Evolutionary conservation across 2,329 filamentous ascomycete genomes (phyloP).

Genomic region (Fusarium goolgardi): DNA sequence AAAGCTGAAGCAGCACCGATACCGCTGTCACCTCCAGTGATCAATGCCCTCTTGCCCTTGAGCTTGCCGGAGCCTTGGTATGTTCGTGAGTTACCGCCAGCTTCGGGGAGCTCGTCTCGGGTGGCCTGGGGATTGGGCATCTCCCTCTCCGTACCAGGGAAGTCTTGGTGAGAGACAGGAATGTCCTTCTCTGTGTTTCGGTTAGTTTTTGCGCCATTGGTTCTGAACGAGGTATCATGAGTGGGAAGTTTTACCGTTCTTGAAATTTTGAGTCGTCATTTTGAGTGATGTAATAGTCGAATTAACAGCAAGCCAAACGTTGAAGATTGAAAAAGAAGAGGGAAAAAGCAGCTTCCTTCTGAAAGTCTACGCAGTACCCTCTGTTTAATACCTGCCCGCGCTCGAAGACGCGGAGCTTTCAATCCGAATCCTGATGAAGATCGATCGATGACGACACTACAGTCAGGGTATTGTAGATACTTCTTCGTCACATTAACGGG

Average conservation of each 20-base stretch:
- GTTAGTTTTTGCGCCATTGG: conserved; percentile 2
- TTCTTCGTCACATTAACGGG: conserved; percentile 39
- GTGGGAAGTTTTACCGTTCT: conserved; percentile 31
- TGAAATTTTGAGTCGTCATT: conserved; percentile 42
- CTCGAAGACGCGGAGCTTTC: conserved; percentile 30
- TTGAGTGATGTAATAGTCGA: conserved; percentile 8
- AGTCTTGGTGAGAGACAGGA: conserved; percentile 47
- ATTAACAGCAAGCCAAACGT: not conserved
- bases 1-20: conserved; percentile 82
- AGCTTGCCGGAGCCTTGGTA: conserved; percentile 84
- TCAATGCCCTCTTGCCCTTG: conserved; percentile 78
- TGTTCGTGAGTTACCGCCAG: conserved; percentile 73
- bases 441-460: conserved; percentile 47
- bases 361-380: not conserved
- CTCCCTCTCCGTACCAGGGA: conserved; percentile 46
- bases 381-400: conserved; percentile 25
- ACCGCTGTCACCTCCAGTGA: conserved; percentile 83
- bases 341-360: not conserved
- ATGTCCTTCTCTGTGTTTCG: conserved; percentile 52
- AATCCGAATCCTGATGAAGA: conserved; percentile 37
- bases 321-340: not conserved
- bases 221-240: not conserved
- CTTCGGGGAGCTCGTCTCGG: conserved; percentile 73
- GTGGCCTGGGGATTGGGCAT: conserved; percentile 60
- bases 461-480: conserved; percentile 13